Evolutionary conservation across 768 basidiomycete genomes (phyloP).

Genomic region (Serendipita sp.): DNA sequence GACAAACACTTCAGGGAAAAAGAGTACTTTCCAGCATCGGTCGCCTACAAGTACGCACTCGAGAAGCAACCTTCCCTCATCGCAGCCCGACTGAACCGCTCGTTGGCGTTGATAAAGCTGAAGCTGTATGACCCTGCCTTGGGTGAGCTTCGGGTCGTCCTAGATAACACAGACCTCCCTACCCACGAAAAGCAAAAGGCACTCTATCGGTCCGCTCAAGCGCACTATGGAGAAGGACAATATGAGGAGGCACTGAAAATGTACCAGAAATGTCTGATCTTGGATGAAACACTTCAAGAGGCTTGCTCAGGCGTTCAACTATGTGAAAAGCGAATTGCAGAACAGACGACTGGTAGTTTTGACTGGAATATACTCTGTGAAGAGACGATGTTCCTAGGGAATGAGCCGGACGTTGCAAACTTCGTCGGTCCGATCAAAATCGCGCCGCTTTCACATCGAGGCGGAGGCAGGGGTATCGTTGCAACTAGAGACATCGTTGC

Average conservation of each 20-base stretch:
- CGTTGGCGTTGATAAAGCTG: too few species aligned
- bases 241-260: conserved; percentile 12
- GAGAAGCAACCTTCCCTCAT: conserved; percentile 11
- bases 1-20: conserved; percentile 14
- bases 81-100: conserved; percentile 18
- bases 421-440: conserved; percentile 16
- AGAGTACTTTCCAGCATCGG: conserved; percentile 16
- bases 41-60: conserved; percentile 17
- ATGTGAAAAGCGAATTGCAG: conserved; percentile 13
- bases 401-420: conserved; percentile 16
- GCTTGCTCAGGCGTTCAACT: conserved; percentile 12
- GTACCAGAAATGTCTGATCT: conserved; percentile 9
- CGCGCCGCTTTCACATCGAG: conserved; percentile 9
- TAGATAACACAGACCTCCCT: conserved; percentile 5
- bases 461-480: conserved; percentile 18
- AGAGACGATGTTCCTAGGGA: conserved; percentile 5
- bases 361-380: conserved; percentile 17
- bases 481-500: conserved; percentile 14
- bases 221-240: conserved; percentile 15
- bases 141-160: conserved; percentile 15
- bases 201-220: conserved; percentile 15
- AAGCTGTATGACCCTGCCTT: conserved; percentile 16
- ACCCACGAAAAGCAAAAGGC: conserved; percentile 14
- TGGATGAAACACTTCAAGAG: conserved; percentile 7
- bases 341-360: conserved; percentile 14